Evolutionary conservation across 805 yeast species (phyloP).

Genomic region (Candida berthetii): DNA sequence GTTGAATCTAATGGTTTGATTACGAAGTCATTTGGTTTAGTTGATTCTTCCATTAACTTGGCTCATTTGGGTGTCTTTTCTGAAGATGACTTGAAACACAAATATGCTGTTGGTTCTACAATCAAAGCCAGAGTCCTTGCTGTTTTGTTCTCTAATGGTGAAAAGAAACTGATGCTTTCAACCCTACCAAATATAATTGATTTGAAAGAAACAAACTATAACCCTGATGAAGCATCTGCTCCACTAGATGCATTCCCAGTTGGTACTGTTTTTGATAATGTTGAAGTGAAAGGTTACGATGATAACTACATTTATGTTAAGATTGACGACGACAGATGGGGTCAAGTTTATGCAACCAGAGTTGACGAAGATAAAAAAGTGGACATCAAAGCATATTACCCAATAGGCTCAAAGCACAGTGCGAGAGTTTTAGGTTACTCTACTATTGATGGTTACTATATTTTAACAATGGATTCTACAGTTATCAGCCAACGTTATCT

Average conservation of each 20-base stretch:
- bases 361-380: slow-evolving; percentile 40
- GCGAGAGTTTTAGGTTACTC: slow-evolving; percentile 79
- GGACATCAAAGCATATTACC: slow-evolving; percentile 38
- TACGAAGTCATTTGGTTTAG: slow-evolving; percentile 70
- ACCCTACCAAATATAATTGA: slow-evolving; percentile 46
- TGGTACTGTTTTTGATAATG: slow-evolving; percentile 60
- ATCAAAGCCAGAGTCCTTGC: slow-evolving; percentile 69
- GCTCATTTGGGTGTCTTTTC: slow-evolving; percentile 52
- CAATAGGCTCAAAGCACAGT: slow-evolving; percentile 55
- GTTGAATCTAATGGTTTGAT: slow-evolving; percentile 55
- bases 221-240: slow-evolving; percentile 22
- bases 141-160: slow-evolving; percentile 41
- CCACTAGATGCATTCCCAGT: slow-evolving; percentile 65
- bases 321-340: slow-evolving; percentile 49
- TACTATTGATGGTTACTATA: slow-evolving; percentile 55
- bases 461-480: slow-evolving; percentile 63
- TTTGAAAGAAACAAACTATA: slow-evolving; percentile 17
- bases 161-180: slow-evolving; percentile 60
- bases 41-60: slow-evolving; percentile 63
- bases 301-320: slow-evolving; percentile 48
- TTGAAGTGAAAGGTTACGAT: slow-evolving; percentile 56
- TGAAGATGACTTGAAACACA: slow-evolving; percentile 47
- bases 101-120: slow-evolving; percentile 60
- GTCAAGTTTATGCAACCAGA: slow-evolving; percentile 77
- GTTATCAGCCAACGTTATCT: slow-evolving; percentile 61